Conservation (phyloP, 2,329 filamentous ascomycete species). For the Ceratocystis cubensis region DNA sequence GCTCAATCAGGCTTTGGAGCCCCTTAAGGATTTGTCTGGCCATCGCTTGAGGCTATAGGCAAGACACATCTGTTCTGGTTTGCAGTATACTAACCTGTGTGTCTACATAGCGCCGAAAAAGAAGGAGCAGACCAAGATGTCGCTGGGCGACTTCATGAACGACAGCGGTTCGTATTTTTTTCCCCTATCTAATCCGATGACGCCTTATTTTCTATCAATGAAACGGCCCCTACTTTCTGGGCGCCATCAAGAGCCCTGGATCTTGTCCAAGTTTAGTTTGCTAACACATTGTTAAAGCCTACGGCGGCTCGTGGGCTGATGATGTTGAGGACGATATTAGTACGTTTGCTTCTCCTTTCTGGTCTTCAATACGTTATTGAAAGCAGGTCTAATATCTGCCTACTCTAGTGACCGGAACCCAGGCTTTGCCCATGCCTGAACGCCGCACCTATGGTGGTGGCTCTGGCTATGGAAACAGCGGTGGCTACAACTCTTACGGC, state of each 20-base stretch:
- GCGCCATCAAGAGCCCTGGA: neutral
- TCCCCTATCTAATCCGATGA: neutral
- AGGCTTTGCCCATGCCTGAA: constrained; percentile 42
- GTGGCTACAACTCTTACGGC: constrained; percentile 26
- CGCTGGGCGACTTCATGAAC: constrained; percentile 87
- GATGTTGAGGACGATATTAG: constrained; percentile 87
- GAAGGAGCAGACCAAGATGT: constrained; percentile 92
- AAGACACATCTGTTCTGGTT: neutral
- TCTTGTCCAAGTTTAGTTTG: neutral
- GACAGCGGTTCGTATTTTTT: constrained; percentile 36
- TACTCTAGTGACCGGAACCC: constrained; percentile 35
- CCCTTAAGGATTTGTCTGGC: neutral
- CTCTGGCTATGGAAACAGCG: constrained; percentile 25
- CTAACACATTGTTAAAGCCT: constrained; percentile 28
- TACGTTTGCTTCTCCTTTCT: constrained; percentile 37
- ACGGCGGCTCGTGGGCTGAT: constrained; percentile 87
- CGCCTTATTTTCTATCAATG: neutral
- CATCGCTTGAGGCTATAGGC: neutral
- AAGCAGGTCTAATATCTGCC: neutral
- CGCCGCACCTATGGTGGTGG: constrained; percentile 30
- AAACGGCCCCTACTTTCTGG: neutral
- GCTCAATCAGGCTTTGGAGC: constrained; percentile 2
- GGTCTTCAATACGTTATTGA: neutral
- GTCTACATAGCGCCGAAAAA: constrained; percentile 66
- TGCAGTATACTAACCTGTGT: constrained; percentile 20